phyloP scores from a whole-genome alignment of 768 basidiomycete species.

The Leccinum barrowsii region DNA sequence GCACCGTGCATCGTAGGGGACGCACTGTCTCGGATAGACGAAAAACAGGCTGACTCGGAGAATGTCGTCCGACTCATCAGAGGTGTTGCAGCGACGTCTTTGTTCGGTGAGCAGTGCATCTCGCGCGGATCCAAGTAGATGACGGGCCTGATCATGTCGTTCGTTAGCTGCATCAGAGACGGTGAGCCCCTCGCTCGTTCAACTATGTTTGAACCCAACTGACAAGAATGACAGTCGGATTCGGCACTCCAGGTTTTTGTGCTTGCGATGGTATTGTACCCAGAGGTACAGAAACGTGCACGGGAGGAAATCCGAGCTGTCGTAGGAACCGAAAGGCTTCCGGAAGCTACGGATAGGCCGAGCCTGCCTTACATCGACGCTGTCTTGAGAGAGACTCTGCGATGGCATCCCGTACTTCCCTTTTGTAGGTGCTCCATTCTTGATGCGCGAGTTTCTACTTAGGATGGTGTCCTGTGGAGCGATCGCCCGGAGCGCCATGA shows the following conservation, averaged over 20 bases:
- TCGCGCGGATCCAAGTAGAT: neutral
- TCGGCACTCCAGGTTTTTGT: neutral
- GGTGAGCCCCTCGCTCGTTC: neutral
- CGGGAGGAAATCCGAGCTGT: slow-evolving; percentile 6
- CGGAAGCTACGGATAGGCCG: neutral
- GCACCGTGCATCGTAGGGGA: slow-evolving; percentile 6
- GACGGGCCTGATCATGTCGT: neutral
- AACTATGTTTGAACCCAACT: neutral
- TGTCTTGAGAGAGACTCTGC: neutral
- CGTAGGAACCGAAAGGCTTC: slow-evolving; percentile 6
- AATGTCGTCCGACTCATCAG: neutral
- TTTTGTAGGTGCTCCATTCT: slow-evolving; percentile 1
- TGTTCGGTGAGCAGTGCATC: slow-evolving; percentile 1
- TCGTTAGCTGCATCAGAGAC: slow-evolving; percentile 7
- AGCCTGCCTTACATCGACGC: neutral
- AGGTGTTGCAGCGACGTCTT: slow-evolving; percentile 6
- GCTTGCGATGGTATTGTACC: slow-evolving; percentile 7
- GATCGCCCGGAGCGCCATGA: slow-evolving; percentile 3
- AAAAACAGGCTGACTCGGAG: neutral
- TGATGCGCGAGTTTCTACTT: neutral
- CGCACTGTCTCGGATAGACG: slow-evolving; percentile 1
- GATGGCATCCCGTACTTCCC: slow-evolving; percentile 8
- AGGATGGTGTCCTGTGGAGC: neutral
- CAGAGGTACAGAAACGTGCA: slow-evolving; percentile 8
- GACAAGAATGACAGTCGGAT: slow-evolving; percentile 3